A percentile compares a stretch with the other conserved stretches of the same genome.
Evolutionary conservation across 441 rosid species (phyloP).

Genomic region (Erodium texanum): DNA sequence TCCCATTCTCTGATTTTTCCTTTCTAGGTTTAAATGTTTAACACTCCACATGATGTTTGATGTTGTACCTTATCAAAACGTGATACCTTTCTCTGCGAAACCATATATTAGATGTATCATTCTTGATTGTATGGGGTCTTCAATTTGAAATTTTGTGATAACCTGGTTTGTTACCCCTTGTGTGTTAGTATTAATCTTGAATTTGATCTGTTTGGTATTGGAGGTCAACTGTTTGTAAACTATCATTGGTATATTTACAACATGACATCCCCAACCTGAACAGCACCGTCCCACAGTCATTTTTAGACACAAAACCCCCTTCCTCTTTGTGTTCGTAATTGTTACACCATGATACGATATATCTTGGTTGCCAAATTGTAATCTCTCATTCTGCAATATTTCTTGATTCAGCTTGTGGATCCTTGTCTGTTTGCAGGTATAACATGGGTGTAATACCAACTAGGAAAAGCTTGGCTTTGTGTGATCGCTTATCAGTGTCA

Average conservation of each 20-base stretch:
- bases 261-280: neutral
- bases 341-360: neutral
- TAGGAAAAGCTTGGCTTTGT: constrained; percentile 80
- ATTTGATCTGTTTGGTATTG: neutral
- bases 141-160: neutral
- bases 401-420: constrained; percentile 14
- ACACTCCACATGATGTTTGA: neutral
- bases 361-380: too few species aligned
- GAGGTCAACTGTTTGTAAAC: neutral
- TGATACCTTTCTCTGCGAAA: neutral
- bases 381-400: neutral
- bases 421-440: constrained; percentile 41
- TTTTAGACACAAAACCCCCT: neutral
- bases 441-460: constrained; percentile 89
- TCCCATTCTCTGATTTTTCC: neutral
- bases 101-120: neutral
- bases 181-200: neutral
- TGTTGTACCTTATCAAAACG: neutral
- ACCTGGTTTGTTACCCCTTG: neutral
- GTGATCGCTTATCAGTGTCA: constrained; percentile 63
- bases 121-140: neutral
- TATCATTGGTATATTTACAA: neutral
- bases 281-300: neutral
- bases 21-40: neutral
- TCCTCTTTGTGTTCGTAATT: neutral